A percentile compares a stretch with the other conserved stretches of the same genome.
These are phyloP conservation scores for Thymus quinquecostatus DNA, from an alignment of 257 asterid genomes.

Conservation along the genomic window DNA sequence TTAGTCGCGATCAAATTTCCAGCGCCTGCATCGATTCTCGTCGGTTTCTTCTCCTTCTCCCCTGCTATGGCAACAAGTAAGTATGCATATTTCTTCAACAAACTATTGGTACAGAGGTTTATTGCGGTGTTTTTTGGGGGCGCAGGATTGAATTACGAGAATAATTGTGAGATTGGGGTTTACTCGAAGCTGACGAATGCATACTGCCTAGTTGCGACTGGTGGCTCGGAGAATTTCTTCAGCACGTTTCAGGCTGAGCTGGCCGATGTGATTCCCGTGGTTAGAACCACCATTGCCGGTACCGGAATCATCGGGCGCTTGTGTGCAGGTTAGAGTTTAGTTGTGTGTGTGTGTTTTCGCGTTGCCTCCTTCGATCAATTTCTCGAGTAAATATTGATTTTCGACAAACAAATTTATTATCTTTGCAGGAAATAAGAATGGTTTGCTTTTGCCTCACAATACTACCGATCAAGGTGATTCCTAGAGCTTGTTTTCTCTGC, in stretches of 20 bases:
- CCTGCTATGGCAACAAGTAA: constrained; percentile 28
- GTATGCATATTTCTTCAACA: neutral
- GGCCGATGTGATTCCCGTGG: constrained; percentile 76
- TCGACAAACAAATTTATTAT: neutral
- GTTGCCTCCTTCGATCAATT: neutral
- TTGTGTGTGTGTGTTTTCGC: neutral
- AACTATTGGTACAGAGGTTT: neutral
- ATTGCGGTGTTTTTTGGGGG: neutral
- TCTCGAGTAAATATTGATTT: neutral
- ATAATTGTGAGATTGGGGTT: constrained; percentile 84
- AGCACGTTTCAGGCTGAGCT: constrained; percentile 82
- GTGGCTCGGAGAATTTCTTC: constrained; percentile 89
- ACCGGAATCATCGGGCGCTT: constrained; percentile 60
- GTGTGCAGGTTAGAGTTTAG: constrained; percentile 52
- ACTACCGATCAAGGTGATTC: neutral
- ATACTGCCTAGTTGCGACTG: constrained; percentile 87
- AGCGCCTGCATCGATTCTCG: too few relatives aligned
- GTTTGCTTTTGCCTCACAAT: constrained; percentile 70
- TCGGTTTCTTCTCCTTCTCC: neutral
- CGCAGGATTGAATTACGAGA: constrained; percentile 87
- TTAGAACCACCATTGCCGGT: constrained; percentile 82
- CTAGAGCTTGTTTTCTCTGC: neutral
- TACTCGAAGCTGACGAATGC: constrained; percentile 94
- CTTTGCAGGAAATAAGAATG: constrained; percentile 76
- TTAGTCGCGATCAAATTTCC: too few relatives aligned